Base-by-base conservation (phyloP, 805 yeast species). In the Monosporozyma solicola region DNA sequence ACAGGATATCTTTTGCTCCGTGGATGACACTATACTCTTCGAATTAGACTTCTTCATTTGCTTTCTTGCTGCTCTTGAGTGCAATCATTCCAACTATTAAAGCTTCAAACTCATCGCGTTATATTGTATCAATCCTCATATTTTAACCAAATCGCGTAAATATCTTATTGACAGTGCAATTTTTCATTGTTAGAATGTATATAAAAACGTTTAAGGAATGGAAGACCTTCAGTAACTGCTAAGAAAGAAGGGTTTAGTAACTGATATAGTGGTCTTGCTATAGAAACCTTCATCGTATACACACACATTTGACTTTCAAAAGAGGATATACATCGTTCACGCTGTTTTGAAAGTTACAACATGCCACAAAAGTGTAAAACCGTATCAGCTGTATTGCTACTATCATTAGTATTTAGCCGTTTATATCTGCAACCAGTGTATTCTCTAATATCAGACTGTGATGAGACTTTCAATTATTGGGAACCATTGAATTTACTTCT, bases 381-480 rank as follows among this genome's bases (percentile, higher is more conserved):
- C n/a, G 41, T 41, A 31, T 37, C 51, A 16, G 16, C 29, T n/a
- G 6, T 29, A 10, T 49, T 64, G 43, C 54, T 66, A 4, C 16
- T 56, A 2, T 49, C 61, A 15, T 59, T 72, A 13, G 32, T 52
- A n/a, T 31, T 27, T n/a, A 50, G 61, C 5, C 52, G 79, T 31
- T 41, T 67, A 3, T 71, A 71, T 60, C 72, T 67, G 13, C 71
- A 67, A 41, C 72, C 72, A 5, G 77, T 54, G 78, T 83, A 3
- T 60, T 79, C 54, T 72, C 82, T 89, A 39, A 84, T 92, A 29
- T 80, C 94, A 1, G 98, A 91, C 61, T 91, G 97, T 65, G 97
- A 92, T 67, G 98, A 92, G 67, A 80, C 83, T 24, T 92, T 80
- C 77, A 92, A 92, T 65, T 92, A 87, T 70, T 90, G 96, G 92